These are phyloP conservation scores for Apiospora kogelbergensis DNA, from an alignment of 2,329 filamentous ascomycete genomes.

Conservation along the genomic window DNA sequence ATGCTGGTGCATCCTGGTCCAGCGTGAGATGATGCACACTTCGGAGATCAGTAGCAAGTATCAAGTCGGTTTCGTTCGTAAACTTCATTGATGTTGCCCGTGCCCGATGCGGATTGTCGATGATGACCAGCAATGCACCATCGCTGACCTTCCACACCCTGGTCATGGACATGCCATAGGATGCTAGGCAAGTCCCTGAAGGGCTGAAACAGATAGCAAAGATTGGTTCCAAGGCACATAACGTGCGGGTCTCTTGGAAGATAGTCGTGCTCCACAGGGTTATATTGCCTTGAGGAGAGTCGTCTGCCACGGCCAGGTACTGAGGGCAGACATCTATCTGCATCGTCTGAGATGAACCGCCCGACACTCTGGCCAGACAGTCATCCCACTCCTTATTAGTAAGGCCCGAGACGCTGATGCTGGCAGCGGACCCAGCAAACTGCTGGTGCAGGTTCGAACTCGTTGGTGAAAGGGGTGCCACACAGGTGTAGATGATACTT, in stretches of 20 bases:
- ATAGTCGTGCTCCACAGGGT: not conserved
- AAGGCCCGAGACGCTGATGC: not conserved
- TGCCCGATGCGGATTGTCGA: not conserved
- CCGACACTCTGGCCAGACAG: constrained; percentile 14
- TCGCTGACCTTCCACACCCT: not conserved
- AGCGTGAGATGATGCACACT: not conserved
- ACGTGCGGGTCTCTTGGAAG: not conserved
- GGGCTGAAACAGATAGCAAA: not conserved
- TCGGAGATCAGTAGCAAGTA: not conserved
- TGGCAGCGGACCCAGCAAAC: not conserved
- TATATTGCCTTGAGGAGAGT: not conserved
- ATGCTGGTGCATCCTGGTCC: not conserved
- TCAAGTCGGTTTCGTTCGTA: not conserved
- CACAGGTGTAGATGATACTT: constrained; percentile 7
- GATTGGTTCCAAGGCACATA: not conserved
- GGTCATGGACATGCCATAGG: not conserved
- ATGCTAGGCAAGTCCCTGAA: not conserved
- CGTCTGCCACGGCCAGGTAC: constrained; percentile 14
- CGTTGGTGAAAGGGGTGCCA: constrained; percentile 7
- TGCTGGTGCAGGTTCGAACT: constrained; percentile 6
- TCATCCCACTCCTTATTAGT: constrained; percentile 15
- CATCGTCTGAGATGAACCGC: constrained; percentile 13
- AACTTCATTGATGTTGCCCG: not conserved
- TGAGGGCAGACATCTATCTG: constrained; percentile 11
- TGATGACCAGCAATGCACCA: not conserved